Percentiles rank a stretch among this genome's conserved stretches.
phyloP scores from a whole-genome alignment of 23 red algal genomes.

The Chondrus crispus region DNA sequence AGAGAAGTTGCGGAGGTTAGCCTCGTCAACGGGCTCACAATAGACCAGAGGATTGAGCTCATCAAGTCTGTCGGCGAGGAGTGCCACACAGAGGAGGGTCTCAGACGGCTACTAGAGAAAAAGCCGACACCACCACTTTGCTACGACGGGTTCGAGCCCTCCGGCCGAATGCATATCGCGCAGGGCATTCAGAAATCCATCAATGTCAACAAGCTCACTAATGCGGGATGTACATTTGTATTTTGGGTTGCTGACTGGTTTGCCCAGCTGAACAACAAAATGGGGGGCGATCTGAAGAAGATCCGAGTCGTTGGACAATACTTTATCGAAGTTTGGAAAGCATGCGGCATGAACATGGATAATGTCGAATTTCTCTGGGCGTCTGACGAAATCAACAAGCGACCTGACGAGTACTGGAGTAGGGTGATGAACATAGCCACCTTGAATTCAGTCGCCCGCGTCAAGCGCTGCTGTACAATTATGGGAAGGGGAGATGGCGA shows the following conservation, averaged over 20 bases:
- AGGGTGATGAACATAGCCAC: conserved; percentile 95
- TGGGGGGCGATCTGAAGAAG: conserved; percentile 98
- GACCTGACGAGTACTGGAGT: conserved; percentile 92
- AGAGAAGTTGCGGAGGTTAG: neutral
- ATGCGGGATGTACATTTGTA: conserved; percentile 83
- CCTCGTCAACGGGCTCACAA: conserved; percentile 43
- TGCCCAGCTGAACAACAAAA: conserved; percentile 97
- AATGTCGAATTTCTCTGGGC: conserved; percentile 96
- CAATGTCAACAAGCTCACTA: conserved; percentile 97
- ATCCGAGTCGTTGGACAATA: conserved; percentile 89
- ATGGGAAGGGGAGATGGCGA: conserved; percentile 95
- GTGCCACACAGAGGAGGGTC: conserved; percentile 44
- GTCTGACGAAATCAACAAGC: conserved; percentile 92
- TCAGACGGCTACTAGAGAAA: conserved; percentile 43
- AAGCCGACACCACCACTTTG: conserved; percentile 62
- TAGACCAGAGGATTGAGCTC: conserved; percentile 44
- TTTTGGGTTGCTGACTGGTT: conserved; percentile 99
- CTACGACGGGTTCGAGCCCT: conserved; percentile 99
- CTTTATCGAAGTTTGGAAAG: conserved; percentile 99
- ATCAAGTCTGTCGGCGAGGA: conserved; percentile 64
- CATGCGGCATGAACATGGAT: conserved; percentile 97
- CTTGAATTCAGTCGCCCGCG: conserved; percentile 75
- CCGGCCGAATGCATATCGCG: conserved; percentile 92
- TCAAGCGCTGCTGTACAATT: conserved; percentile 93
- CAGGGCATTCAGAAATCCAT: conserved; percentile 95